Conservation (phyloP, 306 rosid species). For the Vigna reflexopilosa region DNA sequence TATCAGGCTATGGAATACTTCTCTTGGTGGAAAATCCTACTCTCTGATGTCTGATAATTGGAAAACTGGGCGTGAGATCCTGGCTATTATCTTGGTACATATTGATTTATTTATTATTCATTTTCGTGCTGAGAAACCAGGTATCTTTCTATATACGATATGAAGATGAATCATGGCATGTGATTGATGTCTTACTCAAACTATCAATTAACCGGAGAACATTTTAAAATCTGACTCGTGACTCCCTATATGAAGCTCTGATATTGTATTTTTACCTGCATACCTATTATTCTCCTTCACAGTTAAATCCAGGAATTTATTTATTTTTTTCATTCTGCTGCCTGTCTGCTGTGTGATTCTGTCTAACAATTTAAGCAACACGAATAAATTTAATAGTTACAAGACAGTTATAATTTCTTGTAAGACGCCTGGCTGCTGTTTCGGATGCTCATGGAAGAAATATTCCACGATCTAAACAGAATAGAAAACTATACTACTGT, state of each 20-base stretch:
- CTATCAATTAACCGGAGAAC: constrained; percentile 1
- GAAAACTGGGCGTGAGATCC: constrained; percentile 15
- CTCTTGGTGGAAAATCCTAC: neutral
- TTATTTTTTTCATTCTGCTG: constrained; percentile 1
- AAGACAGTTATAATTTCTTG: constrained; percentile 4
- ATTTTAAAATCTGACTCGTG: constrained; percentile 7
- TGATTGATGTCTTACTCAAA: neutral
- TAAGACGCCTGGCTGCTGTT: constrained; percentile 22
- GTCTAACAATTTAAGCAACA: constrained; percentile 23
- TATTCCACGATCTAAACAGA: constrained; percentile 1
- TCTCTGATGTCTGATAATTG: constrained; percentile 5
- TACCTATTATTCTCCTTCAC: constrained; percentile 29
- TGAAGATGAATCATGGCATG: constrained; percentile 20
- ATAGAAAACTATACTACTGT: constrained; percentile 7
- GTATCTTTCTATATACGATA: constrained; percentile 5
- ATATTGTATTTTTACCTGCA: constrained; percentile 3
- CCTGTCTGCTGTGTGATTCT: constrained; percentile 32
- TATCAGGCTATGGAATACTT: constrained; percentile 15
- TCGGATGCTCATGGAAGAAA: constrained; percentile 25
- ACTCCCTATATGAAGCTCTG: constrained; percentile 5
- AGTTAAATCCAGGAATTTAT: constrained; percentile 18
- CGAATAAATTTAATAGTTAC: neutral
- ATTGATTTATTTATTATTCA: too few relatives aligned
- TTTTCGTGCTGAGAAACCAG: constrained; percentile 5
- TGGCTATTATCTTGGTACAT: neutral